phyloP scores from a whole-genome alignment of 352 stramenopile genomes.

The Globisporangium megalacanthum region DNA sequence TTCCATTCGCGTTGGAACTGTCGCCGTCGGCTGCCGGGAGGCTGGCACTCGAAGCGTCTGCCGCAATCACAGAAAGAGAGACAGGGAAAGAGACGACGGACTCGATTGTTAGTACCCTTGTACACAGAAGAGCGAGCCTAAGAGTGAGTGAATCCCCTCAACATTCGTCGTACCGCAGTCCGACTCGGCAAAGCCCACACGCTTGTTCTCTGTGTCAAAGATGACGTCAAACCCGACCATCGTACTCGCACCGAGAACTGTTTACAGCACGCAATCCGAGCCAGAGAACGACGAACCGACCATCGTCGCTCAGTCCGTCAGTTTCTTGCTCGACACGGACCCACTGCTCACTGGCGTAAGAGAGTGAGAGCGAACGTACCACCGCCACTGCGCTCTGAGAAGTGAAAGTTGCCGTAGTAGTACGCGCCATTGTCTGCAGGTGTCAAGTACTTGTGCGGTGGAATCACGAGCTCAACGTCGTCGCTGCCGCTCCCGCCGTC shows the following conservation, averaged over 20 bases:
- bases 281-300: not conserved
- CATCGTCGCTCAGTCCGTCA: conserved; percentile 1
- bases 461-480: conserved; percentile 60
- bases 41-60: not conserved
- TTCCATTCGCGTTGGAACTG: not conserved
- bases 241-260: conserved; percentile 70
- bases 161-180: conserved; percentile 39
- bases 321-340: not conserved
- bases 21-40: not conserved
- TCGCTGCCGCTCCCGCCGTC: conserved; percentile 34
- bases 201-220: conserved; percentile 70
- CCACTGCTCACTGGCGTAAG: too few relatives aligned
- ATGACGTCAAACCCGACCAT: conserved; percentile 86
- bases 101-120: too few relatives aligned
- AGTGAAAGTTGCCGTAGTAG: conserved; percentile 79
- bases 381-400: conserved; percentile 68
- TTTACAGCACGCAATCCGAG: not conserved
- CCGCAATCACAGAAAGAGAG: too few relatives aligned
- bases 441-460: conserved; percentile 61
- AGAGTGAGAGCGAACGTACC: conserved; percentile 25
- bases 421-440: conserved; percentile 34
- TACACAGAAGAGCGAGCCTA: not conserved
- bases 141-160: not conserved
- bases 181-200: conserved; percentile 75
- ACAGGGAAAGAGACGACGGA: too few relatives aligned